Base-by-base conservation (phyloP, 805 yeast genomes). In the Candida boidinii region DNA sequence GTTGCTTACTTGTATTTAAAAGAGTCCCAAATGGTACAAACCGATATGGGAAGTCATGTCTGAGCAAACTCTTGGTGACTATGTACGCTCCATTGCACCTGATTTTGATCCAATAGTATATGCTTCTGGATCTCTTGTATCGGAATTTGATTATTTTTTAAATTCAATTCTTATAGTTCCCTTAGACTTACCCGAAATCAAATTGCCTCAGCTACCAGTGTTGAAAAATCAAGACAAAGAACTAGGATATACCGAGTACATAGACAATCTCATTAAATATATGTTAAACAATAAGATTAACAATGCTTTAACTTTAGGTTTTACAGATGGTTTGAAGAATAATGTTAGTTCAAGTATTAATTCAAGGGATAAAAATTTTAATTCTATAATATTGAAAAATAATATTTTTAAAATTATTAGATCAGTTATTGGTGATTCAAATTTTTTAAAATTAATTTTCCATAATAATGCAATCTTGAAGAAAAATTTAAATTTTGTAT, bases 231-330 rank as follows among this genome's bases (percentile, higher is more conserved):
- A 16, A 4, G 24, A 31, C n/a, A n/a, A n/a, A n/a, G n/a, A n/a
- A n/a, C n/a, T n/a, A n/a, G n/a, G n/a, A 13, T 56, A 62, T 45
- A 36, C 47, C 10, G 65, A 62, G 16, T 45, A 66, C 4, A 45
- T 76, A 4, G 76, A 73, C 38, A 34, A 46, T 7, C 39, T 73
- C n/a, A 44, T 72, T 1, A 38, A 39, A 3, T 49, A 49, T 33
- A 39, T 71, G 23, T 29, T 58, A 1, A 36, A 40, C 2, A 42
- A 48, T 9, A 52, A 54, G 15, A 42, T 49, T 3, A 36, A 48
- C 3, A 72, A 73, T 45, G 57, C 58, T 0, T 31, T 77, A 5
- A 39, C 57, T 0, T 43, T 46, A 28, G 82, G 80, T 0, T 71
- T 69, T 38, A 43, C 43, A 4, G 51, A 60, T 29, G 66, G 64